Conservation (phyloP, 1,284 basidiomycete genomes). For the Leccinum pachyderme region DNA sequence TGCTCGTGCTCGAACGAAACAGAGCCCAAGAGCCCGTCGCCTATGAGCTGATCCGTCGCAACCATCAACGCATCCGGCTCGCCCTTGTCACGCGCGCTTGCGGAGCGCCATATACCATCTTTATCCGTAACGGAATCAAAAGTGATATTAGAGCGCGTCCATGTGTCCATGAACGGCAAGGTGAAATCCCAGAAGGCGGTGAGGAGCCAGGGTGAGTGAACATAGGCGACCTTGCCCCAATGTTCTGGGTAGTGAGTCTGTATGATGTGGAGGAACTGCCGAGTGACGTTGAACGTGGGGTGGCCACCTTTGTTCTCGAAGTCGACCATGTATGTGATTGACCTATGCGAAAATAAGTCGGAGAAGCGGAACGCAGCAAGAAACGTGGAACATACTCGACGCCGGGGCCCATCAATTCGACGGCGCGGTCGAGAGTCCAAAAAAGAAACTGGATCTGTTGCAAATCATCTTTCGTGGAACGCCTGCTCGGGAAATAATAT, state of each 20-base stretch:
- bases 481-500: conserved; percentile 80
- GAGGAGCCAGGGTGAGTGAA: conserved; percentile 81
- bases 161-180: conserved; percentile 74
- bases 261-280: conserved; percentile 72
- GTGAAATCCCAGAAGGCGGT: conserved; percentile 83
- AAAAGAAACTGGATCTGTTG: conserved; percentile 77
- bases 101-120: conserved; percentile 24
- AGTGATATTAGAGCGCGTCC: conserved; percentile 70
- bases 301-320: conserved; percentile 79
- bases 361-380: background rate
- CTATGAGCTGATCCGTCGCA: conserved; percentile 53
- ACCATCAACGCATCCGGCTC: conserved; percentile 54
- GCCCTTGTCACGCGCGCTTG: conserved; percentile 16
- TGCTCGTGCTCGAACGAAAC: conserved; percentile 68
- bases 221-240: conserved; percentile 81
- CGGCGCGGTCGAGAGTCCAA: conserved; percentile 72
- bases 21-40: conserved; percentile 60
- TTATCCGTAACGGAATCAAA: conserved; percentile 55
- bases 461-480: conserved; percentile 73
- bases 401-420: conserved; percentile 72
- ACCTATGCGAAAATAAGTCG: conserved; percentile 37
- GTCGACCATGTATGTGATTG: conserved; percentile 76
- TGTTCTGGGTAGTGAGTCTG: conserved; percentile 92
- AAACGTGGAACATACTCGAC: conserved; percentile 56
- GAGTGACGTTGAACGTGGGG: conserved; percentile 63